Evolutionary conservation across 306 rosid species (phyloP), one percentile per base, ranked within the genome.

Genomic region (Trichosanthes cucumerina): DNA sequence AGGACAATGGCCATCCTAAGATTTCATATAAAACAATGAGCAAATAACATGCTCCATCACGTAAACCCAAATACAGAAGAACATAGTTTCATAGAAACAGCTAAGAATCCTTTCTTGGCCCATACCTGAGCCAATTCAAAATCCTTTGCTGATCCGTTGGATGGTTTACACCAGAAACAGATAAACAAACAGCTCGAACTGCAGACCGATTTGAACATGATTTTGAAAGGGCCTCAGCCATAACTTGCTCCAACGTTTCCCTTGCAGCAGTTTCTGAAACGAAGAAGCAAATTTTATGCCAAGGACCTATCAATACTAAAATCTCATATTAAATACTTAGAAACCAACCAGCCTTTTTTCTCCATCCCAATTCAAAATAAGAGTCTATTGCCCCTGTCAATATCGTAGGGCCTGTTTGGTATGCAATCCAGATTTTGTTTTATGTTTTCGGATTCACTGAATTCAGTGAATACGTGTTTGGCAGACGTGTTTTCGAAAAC

Each of bases 101-200:
- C 24, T 2, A 46, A 47, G 60, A 49, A 73, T 73, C 60, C 68
- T 82, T 70, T 78, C 78, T 34, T n/a, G 60, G 76, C 66, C 79
- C 66, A 53, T 76, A 92, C 98, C 98, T 93, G 53, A 94, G 90
- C 97, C 98, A 92, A 75, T 41, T 80, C 80, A 94, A 76, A 72
- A 90, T 87, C 81, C 93, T 89, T 71, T 92, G 93, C 87, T 92
- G 96, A 82, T 93, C 98, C 16, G 89, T 85, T 39, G 97, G 96
- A 78, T 92, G 98, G 87, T 93, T 92, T 47, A 93, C 98, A 64
- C 98, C 98, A 38, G 98, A 90, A 36, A 93, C 89, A 65, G 93
- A 93, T 81, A 93, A 81, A 86, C 97, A 93, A 87, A 91, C 92
- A 80, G 98, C 98, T 50, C 90, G 93, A 41, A 93, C 98, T 2